Evolutionary conservation across 257 asterid genomes (phyloP).

Genomic region (Ballota nigra): DNA sequence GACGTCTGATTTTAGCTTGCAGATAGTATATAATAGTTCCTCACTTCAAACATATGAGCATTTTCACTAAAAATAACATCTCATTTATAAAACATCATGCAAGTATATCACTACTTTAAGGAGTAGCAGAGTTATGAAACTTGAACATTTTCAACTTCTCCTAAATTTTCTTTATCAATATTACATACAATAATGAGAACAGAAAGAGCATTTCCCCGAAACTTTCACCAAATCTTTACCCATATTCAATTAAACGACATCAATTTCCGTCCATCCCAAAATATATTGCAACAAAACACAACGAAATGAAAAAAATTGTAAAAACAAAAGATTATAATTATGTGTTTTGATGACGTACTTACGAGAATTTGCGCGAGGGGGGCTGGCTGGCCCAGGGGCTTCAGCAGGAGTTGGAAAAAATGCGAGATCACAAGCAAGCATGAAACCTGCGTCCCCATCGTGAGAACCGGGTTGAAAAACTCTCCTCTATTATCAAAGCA

Average conservation of each 20-base stretch:
- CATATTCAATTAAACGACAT: not conserved
- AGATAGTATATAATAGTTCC: not conserved
- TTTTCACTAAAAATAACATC: not conserved
- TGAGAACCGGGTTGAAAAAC: conserved; percentile 73
- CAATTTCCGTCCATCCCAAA: not conserved
- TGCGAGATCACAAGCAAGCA: conserved; percentile 91
- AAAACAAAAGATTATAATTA: not conserved
- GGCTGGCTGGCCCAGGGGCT: conserved; percentile 86
- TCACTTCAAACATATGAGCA: no score
- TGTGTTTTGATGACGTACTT: conserved; percentile 66
- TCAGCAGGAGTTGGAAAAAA: conserved; percentile 75
- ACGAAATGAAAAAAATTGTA: not conserved
- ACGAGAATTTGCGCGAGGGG: conserved; percentile 98
- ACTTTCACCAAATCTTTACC: not conserved
- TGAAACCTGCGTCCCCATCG: conserved; percentile 80
- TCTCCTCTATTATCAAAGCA: conserved; percentile 40
- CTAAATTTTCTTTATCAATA: not conserved
- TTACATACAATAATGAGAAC: not conserved
- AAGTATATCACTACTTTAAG: conserved; percentile 3
- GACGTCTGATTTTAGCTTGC: not conserved
- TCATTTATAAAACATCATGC: conserved; percentile 2
- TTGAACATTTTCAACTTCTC: not conserved
- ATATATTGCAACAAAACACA: not conserved
- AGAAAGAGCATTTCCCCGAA: not conserved
- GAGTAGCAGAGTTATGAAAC: not conserved